Conservation (phyloP, 2,329 filamentous ascomycete species). For the Furcasterigmium sp. region DNA sequence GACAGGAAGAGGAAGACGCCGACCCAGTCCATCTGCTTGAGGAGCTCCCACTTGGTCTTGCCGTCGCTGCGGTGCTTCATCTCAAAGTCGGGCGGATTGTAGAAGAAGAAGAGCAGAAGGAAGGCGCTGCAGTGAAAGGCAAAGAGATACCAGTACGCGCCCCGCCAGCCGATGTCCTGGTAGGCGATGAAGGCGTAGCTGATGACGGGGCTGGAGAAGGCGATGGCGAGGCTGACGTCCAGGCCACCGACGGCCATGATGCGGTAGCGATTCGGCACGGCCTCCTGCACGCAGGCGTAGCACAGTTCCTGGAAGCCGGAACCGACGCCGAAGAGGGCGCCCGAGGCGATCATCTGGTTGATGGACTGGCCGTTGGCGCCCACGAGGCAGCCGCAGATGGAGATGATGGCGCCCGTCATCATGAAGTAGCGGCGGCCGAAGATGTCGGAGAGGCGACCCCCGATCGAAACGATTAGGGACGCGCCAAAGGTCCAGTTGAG, state of each 20-base stretch:
- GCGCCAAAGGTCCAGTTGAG: slow-evolving; percentile 24
- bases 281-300: slow-evolving; percentile 28
- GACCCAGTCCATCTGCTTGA: slow-evolving; percentile 19
- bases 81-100: slow-evolving; percentile 27
- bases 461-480: slow-evolving; percentile 26
- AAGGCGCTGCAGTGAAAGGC: slow-evolving; percentile 15
- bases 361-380: slow-evolving; percentile 31
- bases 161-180: slow-evolving; percentile 12
- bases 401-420: slow-evolving; percentile 24
- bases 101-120: slow-evolving; percentile 19
- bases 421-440: slow-evolving; percentile 33
- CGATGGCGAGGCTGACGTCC: slow-evolving; percentile 19
- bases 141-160: slow-evolving; percentile 17
- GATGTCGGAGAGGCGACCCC: slow-evolving; percentile 30
- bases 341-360: slow-evolving; percentile 32
- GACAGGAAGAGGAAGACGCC: slow-evolving; percentile 19
- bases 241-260: slow-evolving; percentile 29
- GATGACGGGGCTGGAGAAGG: slow-evolving; percentile 24
- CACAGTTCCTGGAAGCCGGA: slow-evolving; percentile 32
- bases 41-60: slow-evolving; percentile 17
- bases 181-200: slow-evolving; percentile 23
- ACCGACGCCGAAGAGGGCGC: slow-evolving; percentile 32
- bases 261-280: slow-evolving; percentile 30
- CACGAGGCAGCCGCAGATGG: slow-evolving; percentile 28
- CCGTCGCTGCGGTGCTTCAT: slow-evolving; percentile 24